Evolutionary conservation across 805 yeast species (phyloP), one percentile per base, ranked within the genome.

Genomic region (Debaryomyces castellii): DNA sequence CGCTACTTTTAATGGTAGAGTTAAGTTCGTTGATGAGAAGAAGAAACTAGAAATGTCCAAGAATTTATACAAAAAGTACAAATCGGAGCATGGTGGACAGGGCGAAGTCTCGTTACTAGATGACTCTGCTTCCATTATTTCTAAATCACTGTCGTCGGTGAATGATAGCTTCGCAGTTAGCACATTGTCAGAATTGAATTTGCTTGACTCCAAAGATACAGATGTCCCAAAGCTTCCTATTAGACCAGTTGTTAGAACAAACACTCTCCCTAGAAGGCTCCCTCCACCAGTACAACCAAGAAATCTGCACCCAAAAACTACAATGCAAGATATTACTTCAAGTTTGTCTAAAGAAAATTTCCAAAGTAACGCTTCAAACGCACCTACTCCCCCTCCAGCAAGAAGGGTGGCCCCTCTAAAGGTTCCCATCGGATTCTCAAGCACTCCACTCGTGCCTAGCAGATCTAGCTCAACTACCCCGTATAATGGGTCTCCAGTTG

Each of bases 1-100:
- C 63, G 90, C 92, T 3, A 81, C 89, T 0, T 90, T 86, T 58
- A 69, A 73, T 27, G 80, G 87, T 11, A 72, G 67, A 16, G 91
- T 89, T 16, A 77, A 80, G 44, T 78, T 87, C 45, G 74, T 91
- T 25, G 86, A 94, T 50, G 63, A 62, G 23, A 54, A 44, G 6
- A 67, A 64, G 55, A 68, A 63, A 43, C 40, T 50, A 14, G 46
- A 53, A 17, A 55, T 73, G 45, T 43, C 66, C 9, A 60, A 59
- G 38, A 47, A 53, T 17, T 55, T 65, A 38, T 69, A 69, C 51
- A 53, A 56, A 2, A 48, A 50, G 4, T 71, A 60, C 47, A 69
- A 67, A 47, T 35, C 50, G 2, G 65, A 67, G 36, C 55, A 67
- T 46, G 65, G 59, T 5, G 57, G 47, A 8, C 30, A 39, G n/a